Conservation (phyloP, 2,329 filamentous ascomycete genomes). For the Lasiodiplodia theobromae region DNA sequence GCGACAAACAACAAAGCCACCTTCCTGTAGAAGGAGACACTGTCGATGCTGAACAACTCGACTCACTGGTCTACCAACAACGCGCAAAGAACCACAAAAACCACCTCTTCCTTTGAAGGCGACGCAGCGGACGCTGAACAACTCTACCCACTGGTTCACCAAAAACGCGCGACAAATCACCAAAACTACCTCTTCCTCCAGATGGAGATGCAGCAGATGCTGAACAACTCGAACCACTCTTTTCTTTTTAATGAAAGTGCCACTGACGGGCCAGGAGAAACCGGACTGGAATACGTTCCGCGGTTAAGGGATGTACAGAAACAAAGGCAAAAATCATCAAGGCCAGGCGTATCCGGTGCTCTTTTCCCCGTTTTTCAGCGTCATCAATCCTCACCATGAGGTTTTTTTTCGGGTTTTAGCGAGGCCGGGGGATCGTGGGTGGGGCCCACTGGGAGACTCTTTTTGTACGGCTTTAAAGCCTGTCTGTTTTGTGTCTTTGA, state of each 20-base stretch:
- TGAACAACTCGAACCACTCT: neutral
- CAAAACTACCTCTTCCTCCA: neutral
- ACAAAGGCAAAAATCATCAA: neutral
- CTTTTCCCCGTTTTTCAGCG: conserved; percentile 2
- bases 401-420: conserved; percentile 14
- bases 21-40: too few species aligned
- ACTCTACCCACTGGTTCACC: neutral
- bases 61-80: neutral
- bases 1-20: neutral
- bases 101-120: too few species aligned
- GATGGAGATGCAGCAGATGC: too few species aligned
- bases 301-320: neutral
- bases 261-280: neutral
- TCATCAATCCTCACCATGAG: neutral
- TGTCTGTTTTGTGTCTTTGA: neutral
- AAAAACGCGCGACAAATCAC: neutral
- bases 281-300: neutral
- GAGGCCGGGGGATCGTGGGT: conserved; percentile 4
- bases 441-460: neutral
- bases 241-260: too few species aligned
- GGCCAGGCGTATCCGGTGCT: neutral
- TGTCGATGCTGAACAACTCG: neutral
- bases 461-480: neutral
- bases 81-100: neutral
- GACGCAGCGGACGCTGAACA: too few species aligned